Percentiles rank a stretch among this genome's conserved stretches.
Evolutionary conservation across 139 green algal genomes (phyloP).

Genomic region (Pedinophyceae sp.): DNA sequence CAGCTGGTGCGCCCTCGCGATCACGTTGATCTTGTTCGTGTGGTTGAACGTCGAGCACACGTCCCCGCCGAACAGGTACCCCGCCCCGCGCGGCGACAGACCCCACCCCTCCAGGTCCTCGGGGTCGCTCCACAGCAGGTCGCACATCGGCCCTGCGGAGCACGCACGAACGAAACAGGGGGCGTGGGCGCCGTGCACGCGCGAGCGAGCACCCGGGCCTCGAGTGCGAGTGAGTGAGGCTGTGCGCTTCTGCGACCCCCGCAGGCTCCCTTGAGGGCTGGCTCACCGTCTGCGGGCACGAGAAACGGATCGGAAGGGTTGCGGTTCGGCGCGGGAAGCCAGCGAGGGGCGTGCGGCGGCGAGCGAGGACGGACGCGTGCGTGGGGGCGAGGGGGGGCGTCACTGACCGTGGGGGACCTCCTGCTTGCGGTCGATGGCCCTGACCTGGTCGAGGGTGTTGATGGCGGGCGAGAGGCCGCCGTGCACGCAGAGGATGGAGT

Average conservation of each 20-base stretch:
- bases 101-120: conserved; percentile 97
- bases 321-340: too few species aligned
- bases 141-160: conserved; percentile 96
- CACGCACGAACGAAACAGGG: too few species aligned
- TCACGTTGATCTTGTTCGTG: conserved; percentile 68
- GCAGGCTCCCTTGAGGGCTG: too few species aligned
- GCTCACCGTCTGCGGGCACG: too few species aligned
- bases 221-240: too few species aligned
- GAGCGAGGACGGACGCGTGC: too few species aligned
- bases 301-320: too few species aligned
- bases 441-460: conserved; percentile 82
- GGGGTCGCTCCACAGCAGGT: conserved; percentile 92
- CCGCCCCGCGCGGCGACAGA: conserved; percentile 52
- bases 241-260: too few species aligned
- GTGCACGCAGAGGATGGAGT: conserved; percentile 87
- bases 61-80: conserved; percentile 95
- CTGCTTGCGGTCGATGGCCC: conserved; percentile 94
- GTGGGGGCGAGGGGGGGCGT: too few species aligned
- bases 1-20: conserved; percentile 86
- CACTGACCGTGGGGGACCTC: conserved; percentile 97
- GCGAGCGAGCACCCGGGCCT: too few species aligned
- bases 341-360: too few species aligned
- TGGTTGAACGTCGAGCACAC: conserved; percentile 72
- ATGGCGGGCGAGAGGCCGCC: conserved; percentile 89
- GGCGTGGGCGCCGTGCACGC: too few species aligned